Evolutionary conservation across 2,329 filamentous ascomycete genomes (phyloP).

Genomic region (Arthrobotrys sphaeroides): DNA sequence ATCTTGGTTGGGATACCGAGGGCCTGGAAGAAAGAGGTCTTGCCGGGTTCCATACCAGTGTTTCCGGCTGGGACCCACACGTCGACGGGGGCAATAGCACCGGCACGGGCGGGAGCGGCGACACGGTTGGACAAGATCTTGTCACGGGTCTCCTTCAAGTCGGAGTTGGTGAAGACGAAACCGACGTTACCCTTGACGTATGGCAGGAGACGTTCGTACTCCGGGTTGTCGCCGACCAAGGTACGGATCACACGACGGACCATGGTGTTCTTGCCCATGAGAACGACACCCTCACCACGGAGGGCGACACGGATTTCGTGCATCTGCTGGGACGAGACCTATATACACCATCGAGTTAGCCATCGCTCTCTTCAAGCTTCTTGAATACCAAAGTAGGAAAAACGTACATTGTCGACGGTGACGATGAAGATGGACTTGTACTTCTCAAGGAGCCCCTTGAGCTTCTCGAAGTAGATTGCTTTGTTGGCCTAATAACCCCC

Average conservation of each 20-base stretch:
- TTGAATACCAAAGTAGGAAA: neutral
- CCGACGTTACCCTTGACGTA: conserved; percentile 97
- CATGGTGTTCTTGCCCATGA: conserved; percentile 99
- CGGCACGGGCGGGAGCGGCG: conserved; percentile 95
- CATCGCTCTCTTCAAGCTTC: neutral
- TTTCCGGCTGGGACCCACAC: conserved; percentile 97
- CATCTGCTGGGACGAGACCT: conserved; percentile 94
- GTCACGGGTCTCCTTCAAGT: conserved; percentile 90
- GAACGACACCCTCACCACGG: conserved; percentile 88
- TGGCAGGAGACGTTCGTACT: conserved; percentile 97
- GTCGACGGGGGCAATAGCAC: conserved; percentile 91
- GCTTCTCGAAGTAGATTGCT: conserved; percentile 99
- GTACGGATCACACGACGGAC: conserved; percentile 97
- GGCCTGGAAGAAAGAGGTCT: conserved; percentile 99
- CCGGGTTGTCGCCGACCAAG: conserved; percentile 87
- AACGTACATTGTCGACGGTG: conserved; percentile 90
- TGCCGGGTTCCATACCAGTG: conserved; percentile 99
- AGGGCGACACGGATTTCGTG: conserved; percentile 97
- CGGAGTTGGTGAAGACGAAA: conserved; percentile 99
- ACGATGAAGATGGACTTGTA: conserved; percentile 99
- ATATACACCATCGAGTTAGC: conserved; percentile 1
- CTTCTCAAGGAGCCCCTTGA: conserved; percentile 94
- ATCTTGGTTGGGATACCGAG: conserved; percentile 99
- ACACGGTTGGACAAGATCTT: conserved; percentile 97
- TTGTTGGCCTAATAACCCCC: conserved; percentile 76